Evolutionary conservation across 202 grass and related monocot species (phyloP).

Genomic region (Brachypodium distachyon): DNA sequence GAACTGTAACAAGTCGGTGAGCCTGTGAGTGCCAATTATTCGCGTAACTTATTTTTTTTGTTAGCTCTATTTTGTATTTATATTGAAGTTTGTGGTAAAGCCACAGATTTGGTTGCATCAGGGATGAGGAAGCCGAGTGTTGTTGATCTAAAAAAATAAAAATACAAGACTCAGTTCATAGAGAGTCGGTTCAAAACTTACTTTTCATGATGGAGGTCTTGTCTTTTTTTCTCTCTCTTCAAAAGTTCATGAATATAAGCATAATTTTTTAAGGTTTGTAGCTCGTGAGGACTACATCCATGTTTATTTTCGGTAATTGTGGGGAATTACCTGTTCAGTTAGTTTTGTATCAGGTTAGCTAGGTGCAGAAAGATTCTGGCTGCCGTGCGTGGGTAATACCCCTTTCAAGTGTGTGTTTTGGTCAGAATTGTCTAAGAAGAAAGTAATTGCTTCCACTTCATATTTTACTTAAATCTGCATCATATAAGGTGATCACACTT

Average conservation of each 20-base stretch:
- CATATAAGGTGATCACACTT: neutral
- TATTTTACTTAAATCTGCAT: neutral
- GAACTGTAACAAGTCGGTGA: neutral
- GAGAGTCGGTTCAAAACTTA: neutral
- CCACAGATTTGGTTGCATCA: neutral
- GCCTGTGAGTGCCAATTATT: neutral
- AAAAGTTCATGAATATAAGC: neutral
- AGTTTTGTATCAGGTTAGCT: neutral
- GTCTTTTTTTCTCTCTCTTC: neutral
- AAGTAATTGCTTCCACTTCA: neutral
- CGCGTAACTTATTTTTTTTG: neutral
- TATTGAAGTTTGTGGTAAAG: too few relatives aligned
- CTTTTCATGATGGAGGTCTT: neutral
- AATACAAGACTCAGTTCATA: neutral
- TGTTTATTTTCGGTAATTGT: neutral
- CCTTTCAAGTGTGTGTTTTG: neutral
- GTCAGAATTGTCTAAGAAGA: neutral
- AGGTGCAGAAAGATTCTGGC: neutral
- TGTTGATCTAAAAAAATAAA: neutral
- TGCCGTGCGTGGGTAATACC: neutral
- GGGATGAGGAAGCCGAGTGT: neutral
- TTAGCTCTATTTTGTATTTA: neutral
- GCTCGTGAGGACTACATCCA: neutral
- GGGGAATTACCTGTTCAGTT: neutral
- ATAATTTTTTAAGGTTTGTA: neutral